Conservation (phyloP, 2,329 filamentous ascomycete species). For the Hymenoscyphus linearis region DNA sequence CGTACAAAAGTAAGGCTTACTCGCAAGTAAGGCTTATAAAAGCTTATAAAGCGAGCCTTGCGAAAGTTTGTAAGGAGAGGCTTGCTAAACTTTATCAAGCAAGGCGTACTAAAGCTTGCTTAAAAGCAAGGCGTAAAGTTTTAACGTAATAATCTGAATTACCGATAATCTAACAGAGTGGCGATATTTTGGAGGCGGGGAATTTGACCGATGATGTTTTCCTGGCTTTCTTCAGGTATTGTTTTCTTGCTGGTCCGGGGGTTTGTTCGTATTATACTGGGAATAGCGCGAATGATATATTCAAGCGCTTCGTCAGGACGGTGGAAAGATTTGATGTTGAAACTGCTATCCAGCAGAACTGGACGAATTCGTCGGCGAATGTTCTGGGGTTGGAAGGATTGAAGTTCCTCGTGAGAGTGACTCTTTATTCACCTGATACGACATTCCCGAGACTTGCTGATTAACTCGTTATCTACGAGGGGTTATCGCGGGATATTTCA, state of each 20-base stretch:
- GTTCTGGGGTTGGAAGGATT: neutral
- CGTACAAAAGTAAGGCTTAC: too few relatives aligned
- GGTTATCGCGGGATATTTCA: neutral
- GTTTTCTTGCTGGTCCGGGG: constrained; percentile 31
- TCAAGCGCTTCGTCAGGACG: constrained; percentile 19
- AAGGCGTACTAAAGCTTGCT: too few relatives aligned
- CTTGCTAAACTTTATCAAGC: too few relatives aligned
- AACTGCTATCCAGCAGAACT: constrained; percentile 11
- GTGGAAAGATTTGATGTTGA: constrained; percentile 13
- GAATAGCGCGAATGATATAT: constrained; percentile 20
- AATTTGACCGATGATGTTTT: constrained; percentile 22
- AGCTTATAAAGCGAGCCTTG: too few relatives aligned
- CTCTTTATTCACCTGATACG: neutral
- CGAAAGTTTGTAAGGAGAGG: too few relatives aligned
- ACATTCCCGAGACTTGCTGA: neutral
- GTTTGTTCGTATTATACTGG: constrained; percentile 23
- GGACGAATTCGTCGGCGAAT: constrained; percentile 19
- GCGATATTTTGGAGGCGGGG: constrained; percentile 13
- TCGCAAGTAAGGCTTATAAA: too few relatives aligned
- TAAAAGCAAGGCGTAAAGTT: too few relatives aligned
- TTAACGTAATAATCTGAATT: too few relatives aligned
- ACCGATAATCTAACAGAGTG: constrained; percentile 9
- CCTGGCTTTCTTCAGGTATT: constrained; percentile 24
- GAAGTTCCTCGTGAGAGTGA: neutral
- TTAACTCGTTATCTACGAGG: neutral